Evolutionary conservation across 139 green algal species (phyloP).

Genomic region (Picocystis salinarum): DNA sequence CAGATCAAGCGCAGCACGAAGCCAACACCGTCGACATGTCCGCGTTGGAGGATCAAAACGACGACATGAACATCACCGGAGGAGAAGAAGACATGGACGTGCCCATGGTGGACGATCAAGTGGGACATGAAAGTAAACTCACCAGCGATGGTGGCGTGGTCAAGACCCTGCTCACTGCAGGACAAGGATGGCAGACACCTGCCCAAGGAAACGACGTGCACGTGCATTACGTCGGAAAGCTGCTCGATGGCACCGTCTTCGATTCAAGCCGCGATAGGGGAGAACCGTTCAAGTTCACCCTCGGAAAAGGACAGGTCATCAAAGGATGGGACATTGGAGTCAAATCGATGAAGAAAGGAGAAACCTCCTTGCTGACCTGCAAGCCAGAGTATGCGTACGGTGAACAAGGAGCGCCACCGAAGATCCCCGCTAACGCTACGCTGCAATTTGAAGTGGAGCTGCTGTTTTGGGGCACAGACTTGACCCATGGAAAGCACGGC

Average conservation of each 20-base stretch:
- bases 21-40: too few relatives aligned
- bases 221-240: conserved; percentile 9
- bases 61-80: too few relatives aligned
- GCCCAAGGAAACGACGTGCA: conserved; percentile 4
- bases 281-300: conserved; percentile 16
- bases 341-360: background rate
- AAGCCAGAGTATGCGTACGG: conserved; percentile 84
- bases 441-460: conserved; percentile 86
- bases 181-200: background rate
- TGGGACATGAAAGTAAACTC: too few relatives aligned
- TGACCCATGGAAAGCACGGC: conserved; percentile 3
- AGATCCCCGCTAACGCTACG: conserved; percentile 72
- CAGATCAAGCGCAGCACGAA: too few relatives aligned
- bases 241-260: conserved; percentile 29
- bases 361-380: conserved; percentile 19
- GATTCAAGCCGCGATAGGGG: conserved; percentile 15
- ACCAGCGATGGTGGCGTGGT: conserved; percentile 1
- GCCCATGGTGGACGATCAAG: too few relatives aligned
- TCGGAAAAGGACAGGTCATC: conserved; percentile 19
- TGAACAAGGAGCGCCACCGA: conserved; percentile 49
- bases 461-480: too few relatives aligned
- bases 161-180: background rate
- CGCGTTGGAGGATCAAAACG: too few relatives aligned
- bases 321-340: conserved; percentile 19
- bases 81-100: too few relatives aligned